These are phyloP conservation scores for Bassia scoparia DNA, from an alignment of 148 eudicot genomes.

Conservation along the genomic window DNA sequence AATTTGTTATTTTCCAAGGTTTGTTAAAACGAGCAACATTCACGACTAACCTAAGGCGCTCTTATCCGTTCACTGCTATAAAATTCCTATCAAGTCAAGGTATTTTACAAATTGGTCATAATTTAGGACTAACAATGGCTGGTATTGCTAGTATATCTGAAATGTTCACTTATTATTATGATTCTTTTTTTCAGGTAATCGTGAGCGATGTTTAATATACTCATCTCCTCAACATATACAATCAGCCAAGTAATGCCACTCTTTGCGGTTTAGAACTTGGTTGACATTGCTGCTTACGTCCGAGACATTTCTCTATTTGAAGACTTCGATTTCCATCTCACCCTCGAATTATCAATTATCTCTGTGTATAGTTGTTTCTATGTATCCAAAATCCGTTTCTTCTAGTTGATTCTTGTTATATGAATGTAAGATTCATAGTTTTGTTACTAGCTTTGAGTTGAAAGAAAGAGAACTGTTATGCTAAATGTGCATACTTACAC, in stretches of 20 bases:
- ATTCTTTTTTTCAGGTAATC: conserved; percentile 15
- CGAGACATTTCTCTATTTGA: conserved; percentile 5
- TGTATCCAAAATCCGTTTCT: not conserved
- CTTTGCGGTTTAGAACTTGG: not conserved
- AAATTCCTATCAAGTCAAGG: no score
- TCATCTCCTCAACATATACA: not conserved
- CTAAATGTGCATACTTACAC: conserved; percentile 10
- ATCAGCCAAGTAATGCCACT: not conserved
- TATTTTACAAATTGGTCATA: no score
- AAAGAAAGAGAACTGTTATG: not conserved
- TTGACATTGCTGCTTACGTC: not conserved
- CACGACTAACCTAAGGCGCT: no score
- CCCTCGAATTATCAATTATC: not conserved
- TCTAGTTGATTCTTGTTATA: not conserved
- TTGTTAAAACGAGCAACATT: no score
- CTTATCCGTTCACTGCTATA: no score
- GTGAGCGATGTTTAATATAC: not conserved
- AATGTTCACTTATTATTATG: not conserved
- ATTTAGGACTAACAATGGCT: no score
- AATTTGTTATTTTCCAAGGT: no score
- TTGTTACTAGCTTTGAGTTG: conserved; percentile 14
- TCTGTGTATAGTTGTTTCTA: conserved; percentile 18
- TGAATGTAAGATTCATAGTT: conserved; percentile 1
- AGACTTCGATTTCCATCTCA: not conserved
- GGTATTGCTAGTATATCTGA: not conserved